A percentile compares a stretch with the other conserved stretches of the same genome.
Conservation (phyloP, 768 basidiomycete genomes). For the Rhizopogon salebrosus region DNA sequence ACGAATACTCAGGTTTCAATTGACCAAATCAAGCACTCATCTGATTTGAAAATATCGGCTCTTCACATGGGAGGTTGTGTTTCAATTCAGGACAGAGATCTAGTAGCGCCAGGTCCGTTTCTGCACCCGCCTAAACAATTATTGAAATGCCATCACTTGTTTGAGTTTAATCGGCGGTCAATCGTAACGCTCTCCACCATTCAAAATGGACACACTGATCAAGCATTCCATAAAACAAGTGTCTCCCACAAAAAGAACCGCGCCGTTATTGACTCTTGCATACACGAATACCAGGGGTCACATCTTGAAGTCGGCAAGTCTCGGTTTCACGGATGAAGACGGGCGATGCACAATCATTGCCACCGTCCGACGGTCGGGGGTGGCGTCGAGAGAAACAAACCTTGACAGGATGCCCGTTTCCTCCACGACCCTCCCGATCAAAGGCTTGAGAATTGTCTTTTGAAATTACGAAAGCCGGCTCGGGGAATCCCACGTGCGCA, state of each 20-base stretch:
- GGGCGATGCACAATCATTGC: conserved; percentile 11
- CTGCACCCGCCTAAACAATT: conserved; percentile 14
- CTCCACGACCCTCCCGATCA: conserved; percentile 18
- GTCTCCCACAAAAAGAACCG: too few species aligned
- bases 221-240: too few species aligned
- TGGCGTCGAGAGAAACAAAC: conserved; percentile 12
- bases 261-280: background rate
- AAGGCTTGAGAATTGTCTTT: conserved; percentile 17
- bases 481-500: conserved; percentile 8
- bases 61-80: conserved; percentile 26
- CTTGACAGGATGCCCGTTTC: conserved; percentile 14
- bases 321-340: conserved; percentile 5
- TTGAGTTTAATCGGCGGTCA: conserved; percentile 11
- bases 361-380: conserved; percentile 14
- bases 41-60: conserved; percentile 27
- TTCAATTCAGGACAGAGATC: conserved; percentile 20
- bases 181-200: too few species aligned
- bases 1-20: conserved; percentile 19
- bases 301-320: background rate
- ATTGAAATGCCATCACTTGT: conserved; percentile 9
- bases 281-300: too few species aligned
- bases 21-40: conserved; percentile 28
- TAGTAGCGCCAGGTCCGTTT: conserved; percentile 25
- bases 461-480: conserved; percentile 18
- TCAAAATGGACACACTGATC: too few species aligned